phyloP scores from a whole-genome alignment of 1,139 yeast genomes.

The Blastobotrys elegans region DNA sequence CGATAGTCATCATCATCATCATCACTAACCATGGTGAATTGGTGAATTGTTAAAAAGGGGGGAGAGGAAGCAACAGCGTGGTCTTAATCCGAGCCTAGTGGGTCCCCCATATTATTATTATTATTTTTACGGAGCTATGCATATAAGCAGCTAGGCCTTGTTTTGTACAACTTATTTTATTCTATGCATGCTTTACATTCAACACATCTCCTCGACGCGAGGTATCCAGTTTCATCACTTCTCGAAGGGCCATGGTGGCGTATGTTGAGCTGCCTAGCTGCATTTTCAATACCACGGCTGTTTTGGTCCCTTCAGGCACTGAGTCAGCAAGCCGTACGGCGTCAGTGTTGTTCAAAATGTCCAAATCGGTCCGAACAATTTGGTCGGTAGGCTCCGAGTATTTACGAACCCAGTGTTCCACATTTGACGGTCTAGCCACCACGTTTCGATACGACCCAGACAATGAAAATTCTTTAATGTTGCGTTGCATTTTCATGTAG shows the following conservation, averaged over 20 bases:
- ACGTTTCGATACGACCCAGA: conserved; percentile 85
- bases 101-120: no score
- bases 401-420: conserved; percentile 59
- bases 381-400: conserved; percentile 64
- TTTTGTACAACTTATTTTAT: no score
- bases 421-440: conserved; percentile 59
- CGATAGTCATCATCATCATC: no score
- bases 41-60: no score
- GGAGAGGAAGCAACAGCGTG: no score
- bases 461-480: conserved; percentile 80
- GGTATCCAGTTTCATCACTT: conserved; percentile 79
- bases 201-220: conserved; percentile 53
- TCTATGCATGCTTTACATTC: no score
- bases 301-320: conserved; percentile 43
- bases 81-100: no score
- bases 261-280: conserved; percentile 83
- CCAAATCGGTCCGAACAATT: conserved; percentile 77
- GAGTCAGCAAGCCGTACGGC: conserved; percentile 24
- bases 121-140: no score
- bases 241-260: conserved; percentile 97
- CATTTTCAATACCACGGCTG: conserved; percentile 71
- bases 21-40: no score
- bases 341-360: conserved; percentile 41
- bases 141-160: no score
- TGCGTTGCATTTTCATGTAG: conserved; percentile 79